Evolutionary conservation across 345 rosid genomes (phyloP).

Genomic region (Syzygium aqueum): DNA sequence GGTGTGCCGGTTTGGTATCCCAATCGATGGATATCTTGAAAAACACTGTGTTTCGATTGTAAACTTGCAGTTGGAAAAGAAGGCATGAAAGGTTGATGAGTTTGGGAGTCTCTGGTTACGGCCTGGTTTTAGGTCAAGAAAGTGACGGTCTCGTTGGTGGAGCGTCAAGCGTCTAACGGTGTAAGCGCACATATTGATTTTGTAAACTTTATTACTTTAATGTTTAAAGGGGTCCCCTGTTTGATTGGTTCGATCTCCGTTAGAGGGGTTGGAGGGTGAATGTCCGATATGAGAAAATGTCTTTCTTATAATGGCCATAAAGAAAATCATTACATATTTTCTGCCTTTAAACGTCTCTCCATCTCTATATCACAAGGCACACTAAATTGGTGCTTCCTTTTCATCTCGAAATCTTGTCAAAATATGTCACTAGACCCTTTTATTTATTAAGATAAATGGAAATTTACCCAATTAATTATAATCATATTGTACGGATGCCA

Average conservation of each 20-base stretch:
- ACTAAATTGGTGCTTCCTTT: not conserved
- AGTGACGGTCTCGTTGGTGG: not conserved
- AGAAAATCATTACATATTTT: not conserved
- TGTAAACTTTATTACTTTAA: not conserved
- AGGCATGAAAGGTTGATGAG: not conserved
- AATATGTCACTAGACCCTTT: not conserved
- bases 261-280: not conserved
- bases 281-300: not conserved
- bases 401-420: not conserved
- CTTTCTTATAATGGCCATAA: not conserved
- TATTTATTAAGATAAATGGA: not conserved
- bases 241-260: not conserved
- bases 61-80: no score
- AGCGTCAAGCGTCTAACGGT: no score
- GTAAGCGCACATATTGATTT: not conserved
- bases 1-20: slow-evolving; percentile 1
- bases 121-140: not conserved
- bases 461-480: not conserved
- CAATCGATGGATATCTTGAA: not conserved
- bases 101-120: not conserved
- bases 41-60: not conserved
- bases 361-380: not conserved
- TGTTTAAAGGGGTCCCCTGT: not conserved
- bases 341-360: not conserved
- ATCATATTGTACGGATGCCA: not conserved